These are phyloP conservation scores for Xylaria nigripes DNA, from an alignment of 495 filamentous ascomycete genomes.

Conservation along the genomic window DNA sequence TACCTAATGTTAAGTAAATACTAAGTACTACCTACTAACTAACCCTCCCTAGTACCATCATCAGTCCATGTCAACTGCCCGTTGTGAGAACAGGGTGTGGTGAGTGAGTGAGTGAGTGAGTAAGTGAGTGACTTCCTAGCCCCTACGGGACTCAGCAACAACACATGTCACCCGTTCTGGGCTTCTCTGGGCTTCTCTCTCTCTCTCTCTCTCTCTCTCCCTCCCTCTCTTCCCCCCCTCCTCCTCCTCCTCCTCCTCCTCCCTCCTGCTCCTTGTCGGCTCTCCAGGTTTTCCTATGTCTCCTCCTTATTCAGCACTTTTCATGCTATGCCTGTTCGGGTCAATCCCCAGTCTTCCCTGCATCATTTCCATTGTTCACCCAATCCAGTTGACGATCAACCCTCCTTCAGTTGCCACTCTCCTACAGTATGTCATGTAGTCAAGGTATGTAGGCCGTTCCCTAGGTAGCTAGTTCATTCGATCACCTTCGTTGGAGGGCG, in stretches of 20 bases:
- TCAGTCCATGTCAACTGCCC: no score
- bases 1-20: no score
- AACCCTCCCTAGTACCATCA: no score
- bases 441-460: neutral
- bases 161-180: neutral
- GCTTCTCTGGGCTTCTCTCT: constrained; percentile 11
- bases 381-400: constrained; percentile 19
- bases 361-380: constrained; percentile 30
- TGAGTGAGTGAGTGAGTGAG: no score
- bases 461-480: constrained; percentile 8
- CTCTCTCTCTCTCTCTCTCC: constrained; percentile 13
- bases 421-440: constrained; percentile 4
- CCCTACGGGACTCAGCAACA: neutral
- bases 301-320: constrained; percentile 5
- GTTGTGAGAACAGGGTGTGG: no score
- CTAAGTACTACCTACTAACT: neutral
- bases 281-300: constrained; percentile 7
- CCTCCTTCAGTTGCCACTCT: constrained; percentile 18
- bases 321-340: constrained; percentile 9
- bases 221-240: no score
- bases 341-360: constrained; percentile 16
- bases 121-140: neutral
- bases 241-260: no score
- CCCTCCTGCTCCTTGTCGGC: neutral
- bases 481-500: constrained; percentile 10